Conservation (phyloP, 2,329 filamentous ascomycete species). For the Calonectria montana region DNA sequence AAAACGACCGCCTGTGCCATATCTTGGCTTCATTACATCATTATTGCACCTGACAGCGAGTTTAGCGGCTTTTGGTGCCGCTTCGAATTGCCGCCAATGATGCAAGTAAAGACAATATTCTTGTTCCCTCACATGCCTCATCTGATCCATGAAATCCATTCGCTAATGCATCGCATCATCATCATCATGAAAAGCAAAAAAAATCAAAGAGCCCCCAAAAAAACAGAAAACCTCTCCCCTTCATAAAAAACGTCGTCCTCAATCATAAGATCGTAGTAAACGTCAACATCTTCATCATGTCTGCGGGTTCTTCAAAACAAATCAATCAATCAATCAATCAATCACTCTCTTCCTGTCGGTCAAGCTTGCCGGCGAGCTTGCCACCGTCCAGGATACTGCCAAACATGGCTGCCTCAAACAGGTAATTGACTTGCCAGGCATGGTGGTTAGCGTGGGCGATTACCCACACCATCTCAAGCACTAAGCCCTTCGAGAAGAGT, state of each 20-base stretch:
- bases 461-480: slow-evolving; percentile 39
- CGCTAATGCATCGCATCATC: background rate
- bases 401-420: slow-evolving; percentile 49
- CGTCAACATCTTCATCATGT: too few relatives aligned
- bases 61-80: background rate
- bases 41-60: background rate
- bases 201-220: background rate
- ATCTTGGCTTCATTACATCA: slow-evolving; percentile 2
- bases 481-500: slow-evolving; percentile 33
- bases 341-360: slow-evolving; percentile 33
- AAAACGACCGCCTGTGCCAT: background rate
- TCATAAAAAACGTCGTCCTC: too few relatives aligned
- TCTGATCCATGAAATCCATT: background rate
- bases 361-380: slow-evolving; percentile 43
- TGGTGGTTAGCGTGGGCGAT: slow-evolving; percentile 39
- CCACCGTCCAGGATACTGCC: slow-evolving; percentile 46
- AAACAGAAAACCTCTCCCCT: too few relatives aligned
- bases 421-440: slow-evolving; percentile 46
- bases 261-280: too few relatives aligned
- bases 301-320: background rate
- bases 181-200: background rate
- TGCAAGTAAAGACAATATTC: background rate
- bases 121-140: background rate
- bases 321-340: background rate
- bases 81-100: background rate